Conservation (phyloP, 179 eudicot genomes). For the Corrigiola litoralis region DNA sequence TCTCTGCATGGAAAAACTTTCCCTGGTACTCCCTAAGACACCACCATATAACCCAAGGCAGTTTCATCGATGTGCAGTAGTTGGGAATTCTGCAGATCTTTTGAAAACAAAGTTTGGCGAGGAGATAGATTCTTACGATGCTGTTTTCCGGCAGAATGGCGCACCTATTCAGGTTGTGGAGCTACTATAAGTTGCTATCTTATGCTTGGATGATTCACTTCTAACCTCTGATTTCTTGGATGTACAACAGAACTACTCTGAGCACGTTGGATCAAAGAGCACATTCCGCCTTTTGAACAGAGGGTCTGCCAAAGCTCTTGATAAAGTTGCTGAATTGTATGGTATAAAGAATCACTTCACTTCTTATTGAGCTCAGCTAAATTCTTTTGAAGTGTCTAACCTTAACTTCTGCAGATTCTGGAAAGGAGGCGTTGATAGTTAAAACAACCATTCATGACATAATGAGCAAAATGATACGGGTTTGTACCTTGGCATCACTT, state of each 20-base stretch:
- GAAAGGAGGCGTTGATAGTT: conserved; percentile 84
- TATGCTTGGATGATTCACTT: neutral
- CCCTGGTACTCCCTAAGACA: conserved; percentile 76
- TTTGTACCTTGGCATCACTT: conserved; percentile 29
- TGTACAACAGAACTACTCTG: conserved; percentile 67
- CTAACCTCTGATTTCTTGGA: conserved; percentile 4
- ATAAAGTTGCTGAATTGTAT: conserved; percentile 96
- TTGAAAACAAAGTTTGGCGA: conserved; percentile 83
- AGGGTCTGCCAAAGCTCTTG: conserved; percentile 99
- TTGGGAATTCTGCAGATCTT: conserved; percentile 97
- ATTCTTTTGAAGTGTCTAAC: conserved; percentile 21
- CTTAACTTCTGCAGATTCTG: conserved; percentile 53
- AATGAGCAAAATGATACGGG: conserved; percentile 98
- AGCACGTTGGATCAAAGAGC: conserved; percentile 84
- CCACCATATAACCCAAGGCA: conserved; percentile 87
- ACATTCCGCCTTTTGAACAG: conserved; percentile 95
- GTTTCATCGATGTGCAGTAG: conserved; percentile 78
- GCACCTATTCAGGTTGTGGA: conserved; percentile 81
- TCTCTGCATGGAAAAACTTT: conserved; percentile 92
- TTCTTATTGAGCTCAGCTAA: conserved; percentile 8
- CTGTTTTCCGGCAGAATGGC: conserved; percentile 84
- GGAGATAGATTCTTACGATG: conserved; percentile 91
- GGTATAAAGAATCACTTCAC: conserved; percentile 45
- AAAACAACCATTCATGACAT: conserved; percentile 99
- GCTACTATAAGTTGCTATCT: conserved; percentile 4